A percentile compares a stretch with the other conserved stretches of the same genome.
Conservation (phyloP, 495 filamentous ascomycete species). For the Cladorrhinum samala region DNA sequence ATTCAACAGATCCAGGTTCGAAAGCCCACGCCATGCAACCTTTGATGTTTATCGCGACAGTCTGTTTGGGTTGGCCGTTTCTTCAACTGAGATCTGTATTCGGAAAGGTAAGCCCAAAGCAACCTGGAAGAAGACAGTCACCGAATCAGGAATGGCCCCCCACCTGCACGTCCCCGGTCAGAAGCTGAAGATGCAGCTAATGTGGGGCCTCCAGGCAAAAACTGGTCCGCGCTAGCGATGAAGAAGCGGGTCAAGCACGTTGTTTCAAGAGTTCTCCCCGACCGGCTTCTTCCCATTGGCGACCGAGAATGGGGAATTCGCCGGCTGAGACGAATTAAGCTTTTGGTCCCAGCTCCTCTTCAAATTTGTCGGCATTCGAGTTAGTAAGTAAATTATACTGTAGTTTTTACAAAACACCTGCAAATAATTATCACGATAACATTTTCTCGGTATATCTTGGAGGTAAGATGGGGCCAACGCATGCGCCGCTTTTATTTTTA, state of each 20-base stretch:
- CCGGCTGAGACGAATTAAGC: not conserved
- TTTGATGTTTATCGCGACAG: too few species aligned
- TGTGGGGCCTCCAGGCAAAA: not conserved
- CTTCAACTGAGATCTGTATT: too few species aligned
- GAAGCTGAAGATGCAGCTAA: not conserved
- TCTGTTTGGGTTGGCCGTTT: too few species aligned
- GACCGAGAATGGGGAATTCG: not conserved
- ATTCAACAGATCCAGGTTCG: too few species aligned
- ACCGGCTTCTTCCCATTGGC: not conserved
- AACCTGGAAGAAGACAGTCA: not conserved
- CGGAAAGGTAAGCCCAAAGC: not conserved
- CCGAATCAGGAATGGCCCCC: not conserved
- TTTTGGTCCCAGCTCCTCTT: not conserved
- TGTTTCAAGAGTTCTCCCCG: not conserved
- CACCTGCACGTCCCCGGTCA: not conserved
- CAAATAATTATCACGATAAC: too few species aligned
- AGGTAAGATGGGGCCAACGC: too few species aligned
- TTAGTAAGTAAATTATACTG: too few species aligned
- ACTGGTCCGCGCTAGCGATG: not conserved
- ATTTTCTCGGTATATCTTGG: too few species aligned
- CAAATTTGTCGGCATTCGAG: too few species aligned
- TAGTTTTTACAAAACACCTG: too few species aligned
- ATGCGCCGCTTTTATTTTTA: too few species aligned
- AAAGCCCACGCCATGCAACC: too few species aligned
- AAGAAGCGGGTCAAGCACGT: slow-evolving; percentile 1